Evolutionary conservation across 148 eudicot genomes (phyloP).

Genomic region (Cornus kousa): DNA sequence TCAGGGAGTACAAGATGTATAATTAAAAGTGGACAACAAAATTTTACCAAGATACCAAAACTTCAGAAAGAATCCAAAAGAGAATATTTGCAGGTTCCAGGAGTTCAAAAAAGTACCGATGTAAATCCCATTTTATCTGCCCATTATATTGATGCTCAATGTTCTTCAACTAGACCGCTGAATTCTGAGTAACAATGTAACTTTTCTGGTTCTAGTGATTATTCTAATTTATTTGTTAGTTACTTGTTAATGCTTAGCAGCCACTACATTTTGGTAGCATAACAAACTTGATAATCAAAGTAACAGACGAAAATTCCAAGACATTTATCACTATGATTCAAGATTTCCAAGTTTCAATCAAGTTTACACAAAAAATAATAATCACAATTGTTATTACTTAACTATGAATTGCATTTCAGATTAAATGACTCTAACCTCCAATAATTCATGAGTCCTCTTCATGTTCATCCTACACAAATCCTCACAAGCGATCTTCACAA

Average conservation of each 20-base stretch:
- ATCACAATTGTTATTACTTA: no score
- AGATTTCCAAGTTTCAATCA: background rate
- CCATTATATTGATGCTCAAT: background rate
- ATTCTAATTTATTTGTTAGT: no score
- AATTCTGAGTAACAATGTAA: background rate
- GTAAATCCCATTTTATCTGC: background rate
- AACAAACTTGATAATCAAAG: background rate
- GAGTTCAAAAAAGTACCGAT: background rate
- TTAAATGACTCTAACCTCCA: conserved; percentile 56
- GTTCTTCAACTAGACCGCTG: background rate
- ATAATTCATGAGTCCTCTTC: conserved; percentile 89
- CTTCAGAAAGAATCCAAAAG: background rate
- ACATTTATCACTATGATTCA: background rate
- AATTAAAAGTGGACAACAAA: background rate
- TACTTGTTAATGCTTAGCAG: background rate
- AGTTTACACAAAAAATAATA: background rate
- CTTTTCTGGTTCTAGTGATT: background rate
- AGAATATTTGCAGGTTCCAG: background rate
- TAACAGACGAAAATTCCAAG: background rate
- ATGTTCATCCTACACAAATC: conserved; percentile 82
- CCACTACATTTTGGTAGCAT: background rate
- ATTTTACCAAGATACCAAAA: background rate
- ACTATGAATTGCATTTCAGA: background rate
- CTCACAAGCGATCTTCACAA: conserved; percentile 72
- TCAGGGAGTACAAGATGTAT: background rate